phyloP scores from a whole-genome alignment of 176 grass and related monocot species.

The Thalia dealbata region DNA sequence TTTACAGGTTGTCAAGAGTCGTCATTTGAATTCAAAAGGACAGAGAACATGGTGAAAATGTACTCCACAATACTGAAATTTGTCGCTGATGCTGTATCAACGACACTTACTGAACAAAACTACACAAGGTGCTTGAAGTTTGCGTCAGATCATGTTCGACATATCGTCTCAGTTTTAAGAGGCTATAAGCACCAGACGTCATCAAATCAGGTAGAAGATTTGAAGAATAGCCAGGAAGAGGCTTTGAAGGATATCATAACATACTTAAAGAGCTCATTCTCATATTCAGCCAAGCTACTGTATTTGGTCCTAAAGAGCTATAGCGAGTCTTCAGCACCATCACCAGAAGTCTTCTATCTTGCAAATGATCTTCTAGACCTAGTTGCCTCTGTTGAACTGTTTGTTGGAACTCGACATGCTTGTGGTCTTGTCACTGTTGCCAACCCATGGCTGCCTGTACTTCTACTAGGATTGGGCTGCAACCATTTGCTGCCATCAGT shows the following conservation, averaged over 20 bases:
- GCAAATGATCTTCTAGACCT: constrained; percentile 85
- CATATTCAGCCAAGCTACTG: constrained; percentile 66
- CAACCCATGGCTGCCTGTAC: constrained; percentile 68
- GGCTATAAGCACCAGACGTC: constrained; percentile 26
- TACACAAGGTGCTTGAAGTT: constrained; percentile 55
- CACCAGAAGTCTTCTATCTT: constrained; percentile 50
- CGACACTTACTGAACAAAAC: constrained; percentile 32
- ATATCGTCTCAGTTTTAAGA: constrained; percentile 42
- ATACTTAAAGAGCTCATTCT: constrained; percentile 60
- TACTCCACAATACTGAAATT: constrained; percentile 61
- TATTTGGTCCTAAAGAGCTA: constrained; percentile 55
- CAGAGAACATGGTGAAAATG: constrained; percentile 40
- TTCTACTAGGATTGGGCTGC: constrained; percentile 65
- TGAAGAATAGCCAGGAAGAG: constrained; percentile 52
- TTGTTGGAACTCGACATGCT: constrained; percentile 40
- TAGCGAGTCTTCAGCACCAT: constrained; percentile 26
- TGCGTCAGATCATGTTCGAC: constrained; percentile 42
- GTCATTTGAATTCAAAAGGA: constrained; percentile 26
- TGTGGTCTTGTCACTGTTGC: constrained; percentile 34
- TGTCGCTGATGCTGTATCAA: constrained; percentile 42
- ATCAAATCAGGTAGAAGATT: constrained; percentile 37
- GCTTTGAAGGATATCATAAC: constrained; percentile 49
- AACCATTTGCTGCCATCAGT: constrained; percentile 30
- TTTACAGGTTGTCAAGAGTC: constrained; percentile 27
- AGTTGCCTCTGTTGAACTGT: constrained; percentile 40